Conservation (phyloP, 2,329 filamentous ascomycete genomes). For the Ophiostoma australiae region DNA sequence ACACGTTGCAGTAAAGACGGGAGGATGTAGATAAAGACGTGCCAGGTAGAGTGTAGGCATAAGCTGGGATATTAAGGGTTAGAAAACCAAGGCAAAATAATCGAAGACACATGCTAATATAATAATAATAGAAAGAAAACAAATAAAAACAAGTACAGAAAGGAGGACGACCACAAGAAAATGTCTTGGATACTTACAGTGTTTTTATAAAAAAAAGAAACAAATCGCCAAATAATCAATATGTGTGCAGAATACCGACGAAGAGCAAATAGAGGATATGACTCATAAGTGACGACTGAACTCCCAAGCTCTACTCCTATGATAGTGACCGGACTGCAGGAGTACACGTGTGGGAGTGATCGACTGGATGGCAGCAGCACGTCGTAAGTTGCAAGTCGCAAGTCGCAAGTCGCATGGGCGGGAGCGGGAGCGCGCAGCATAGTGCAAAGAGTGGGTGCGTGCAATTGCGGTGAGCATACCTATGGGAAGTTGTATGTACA, state of each 20-base stretch:
- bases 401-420: not conserved
- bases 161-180: too few relatives aligned
- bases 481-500: too few relatives aligned
- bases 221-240: not conserved
- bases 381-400: too few relatives aligned
- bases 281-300: not conserved
- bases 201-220: too few relatives aligned
- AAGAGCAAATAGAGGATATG: not conserved
- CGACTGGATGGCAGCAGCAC: not conserved
- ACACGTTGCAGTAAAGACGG: constrained; percentile 5
- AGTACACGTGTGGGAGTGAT: not conserved
- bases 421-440: not conserved
- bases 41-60: not conserved
- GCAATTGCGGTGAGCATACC: constrained; percentile 7
- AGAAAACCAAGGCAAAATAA: not conserved
- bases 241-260: too few relatives aligned
- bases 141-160: not conserved
- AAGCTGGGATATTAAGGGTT: not conserved
- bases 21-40: not conserved
- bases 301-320: too few relatives aligned
- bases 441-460: constrained; percentile 6
- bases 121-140: not conserved
- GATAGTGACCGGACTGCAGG: too few relatives aligned
- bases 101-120: not conserved
- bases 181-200: too few relatives aligned